These are phyloP conservation scores for Saturnispora serradocipensis DNA, from an alignment of 805 yeast genomes.

Conservation along the genomic window DNA sequence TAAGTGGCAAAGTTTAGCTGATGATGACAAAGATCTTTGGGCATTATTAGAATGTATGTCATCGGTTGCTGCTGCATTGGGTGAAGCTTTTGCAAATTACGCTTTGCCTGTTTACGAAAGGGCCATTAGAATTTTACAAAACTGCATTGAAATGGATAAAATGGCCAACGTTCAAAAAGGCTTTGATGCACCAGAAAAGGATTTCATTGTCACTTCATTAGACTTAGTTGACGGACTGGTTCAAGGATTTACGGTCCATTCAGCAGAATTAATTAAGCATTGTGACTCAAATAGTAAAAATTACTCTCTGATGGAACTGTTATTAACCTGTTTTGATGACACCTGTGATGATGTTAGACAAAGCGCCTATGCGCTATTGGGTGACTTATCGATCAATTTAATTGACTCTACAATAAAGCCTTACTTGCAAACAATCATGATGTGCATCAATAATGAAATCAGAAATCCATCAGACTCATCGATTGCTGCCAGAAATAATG, in stretches of 20 bases:
- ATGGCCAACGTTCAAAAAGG: slow-evolving; percentile 57
- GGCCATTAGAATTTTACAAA: slow-evolving; percentile 58
- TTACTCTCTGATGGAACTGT: slow-evolving; percentile 44
- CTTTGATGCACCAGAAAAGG: slow-evolving; percentile 75
- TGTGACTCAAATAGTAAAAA: slow-evolving; percentile 14
- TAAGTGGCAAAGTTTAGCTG: slow-evolving; percentile 70
- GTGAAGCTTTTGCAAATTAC: slow-evolving; percentile 78
- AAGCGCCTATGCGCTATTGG: slow-evolving; percentile 79
- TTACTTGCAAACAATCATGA: slow-evolving; percentile 42
- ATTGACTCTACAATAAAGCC: slow-evolving; percentile 39
- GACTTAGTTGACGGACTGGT: slow-evolving; percentile 89
- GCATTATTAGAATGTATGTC: slow-evolving; percentile 91
- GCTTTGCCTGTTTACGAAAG: slow-evolving; percentile 81
- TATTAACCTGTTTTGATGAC: slow-evolving; percentile 66
- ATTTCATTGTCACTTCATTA: slow-evolving; percentile 78
- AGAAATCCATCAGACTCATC: slow-evolving; percentile 38
- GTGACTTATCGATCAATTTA: slow-evolving; percentile 71
- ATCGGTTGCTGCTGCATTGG: slow-evolving; percentile 78
- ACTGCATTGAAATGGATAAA: slow-evolving; percentile 59
- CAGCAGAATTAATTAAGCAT: slow-evolving; percentile 41
- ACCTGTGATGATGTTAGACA: slow-evolving; percentile 84
- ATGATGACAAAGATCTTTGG: slow-evolving; percentile 81
- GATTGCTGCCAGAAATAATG: slow-evolving; percentile 70
- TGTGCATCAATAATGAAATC: slow-evolving; percentile 63
- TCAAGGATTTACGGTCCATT: slow-evolving; percentile 71